phyloP scores from a whole-genome alignment of 108 stramenopile genomes.

The Cyclostephanos invisitatus region DNA sequence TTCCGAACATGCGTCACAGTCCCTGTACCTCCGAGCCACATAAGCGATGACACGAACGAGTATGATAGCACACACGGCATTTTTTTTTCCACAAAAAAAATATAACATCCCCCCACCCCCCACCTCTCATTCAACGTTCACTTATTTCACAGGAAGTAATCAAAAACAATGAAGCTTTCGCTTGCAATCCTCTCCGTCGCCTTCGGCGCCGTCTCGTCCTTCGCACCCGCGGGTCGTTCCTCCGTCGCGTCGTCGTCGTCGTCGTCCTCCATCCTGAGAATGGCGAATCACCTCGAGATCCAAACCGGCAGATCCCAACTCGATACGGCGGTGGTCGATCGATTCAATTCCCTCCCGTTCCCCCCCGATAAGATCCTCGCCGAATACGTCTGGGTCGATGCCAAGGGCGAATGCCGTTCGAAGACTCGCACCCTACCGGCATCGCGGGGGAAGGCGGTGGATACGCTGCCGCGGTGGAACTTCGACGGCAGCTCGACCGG shows the following conservation, averaged over 20 bases:
- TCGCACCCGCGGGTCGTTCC: not conserved
- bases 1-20: no score
- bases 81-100: no score
- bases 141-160: no score
- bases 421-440: slow-evolving; percentile 86
- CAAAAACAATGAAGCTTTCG: slow-evolving; percentile 1
- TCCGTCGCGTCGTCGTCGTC: not conserved
- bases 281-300: slow-evolving; percentile 36
- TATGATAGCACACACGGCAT: no score
- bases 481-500: slow-evolving; percentile 95
- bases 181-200: not conserved
- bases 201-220: not conserved
- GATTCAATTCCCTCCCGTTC: slow-evolving; percentile 68
- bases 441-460: slow-evolving; percentile 47
- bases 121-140: no score
- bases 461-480: slow-evolving; percentile 91
- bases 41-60: no score
- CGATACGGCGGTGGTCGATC: slow-evolving; percentile 71
- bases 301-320: slow-evolving; percentile 70
- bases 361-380: slow-evolving; percentile 75
- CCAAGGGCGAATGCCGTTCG: slow-evolving; percentile 82
- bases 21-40: no score
- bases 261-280: slow-evolving; percentile 14
- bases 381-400: slow-evolving; percentile 94
- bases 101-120: no score